Percentiles rank a stretch among this genome's conserved stretches.
phyloP scores from a whole-genome alignment of 805 yeast species.

The Candida sakaeoensis region DNA sequence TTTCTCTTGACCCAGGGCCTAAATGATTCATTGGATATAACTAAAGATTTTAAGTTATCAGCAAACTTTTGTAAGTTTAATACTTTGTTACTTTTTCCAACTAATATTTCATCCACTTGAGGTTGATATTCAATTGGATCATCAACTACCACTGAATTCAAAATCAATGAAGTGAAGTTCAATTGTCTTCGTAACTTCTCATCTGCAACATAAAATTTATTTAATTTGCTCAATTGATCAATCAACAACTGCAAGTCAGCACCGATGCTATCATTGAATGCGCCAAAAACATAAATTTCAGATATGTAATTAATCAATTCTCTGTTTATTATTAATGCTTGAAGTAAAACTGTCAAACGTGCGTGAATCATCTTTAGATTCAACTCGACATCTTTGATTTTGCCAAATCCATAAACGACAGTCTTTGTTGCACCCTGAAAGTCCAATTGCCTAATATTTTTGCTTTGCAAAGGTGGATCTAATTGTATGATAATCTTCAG shows the following conservation, averaged over 20 bases:
- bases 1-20: conserved; percentile 15
- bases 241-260: conserved; percentile 6
- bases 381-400: conserved; percentile 8
- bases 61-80: not conserved
- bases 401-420: conserved; percentile 22
- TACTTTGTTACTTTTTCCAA: conserved; percentile 5
- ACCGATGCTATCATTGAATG: conserved; percentile 7
- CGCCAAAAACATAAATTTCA: conserved; percentile 18
- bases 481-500: conserved; percentile 16
- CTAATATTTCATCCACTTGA: conserved; percentile 8
- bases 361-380: conserved; percentile 27
- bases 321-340: conserved; percentile 25
- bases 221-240: conserved; percentile 4
- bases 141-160: conserved; percentile 16
- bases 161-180: conserved; percentile 6
- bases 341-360: conserved; percentile 21
- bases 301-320: conserved; percentile 17
- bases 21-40: conserved; percentile 15
- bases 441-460: conserved; percentile 14
- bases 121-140: conserved; percentile 13
- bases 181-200: conserved; percentile 13
- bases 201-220: conserved; percentile 18
- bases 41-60: conserved; percentile 13
- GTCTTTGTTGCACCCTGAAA: conserved; percentile 21
- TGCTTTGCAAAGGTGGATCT: conserved; percentile 8